Percentiles rank a stretch among this genome's conserved stretches.
phyloP scores from a whole-genome alignment of 2,329 filamentous ascomycete species.

The Cytospora piceae region DNA sequence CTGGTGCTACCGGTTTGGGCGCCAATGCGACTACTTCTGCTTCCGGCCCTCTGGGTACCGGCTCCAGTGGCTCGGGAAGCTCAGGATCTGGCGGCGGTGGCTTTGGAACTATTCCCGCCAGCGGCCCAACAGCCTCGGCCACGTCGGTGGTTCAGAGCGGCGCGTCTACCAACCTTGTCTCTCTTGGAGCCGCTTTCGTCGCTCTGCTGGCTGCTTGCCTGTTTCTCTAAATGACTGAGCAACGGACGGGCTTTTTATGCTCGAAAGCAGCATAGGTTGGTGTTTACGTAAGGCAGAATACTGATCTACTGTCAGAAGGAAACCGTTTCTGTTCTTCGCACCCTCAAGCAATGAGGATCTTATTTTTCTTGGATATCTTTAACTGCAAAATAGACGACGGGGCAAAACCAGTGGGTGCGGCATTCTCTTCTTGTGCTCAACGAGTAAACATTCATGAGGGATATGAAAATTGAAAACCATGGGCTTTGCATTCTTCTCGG shows the following conservation, averaged over 20 bases:
- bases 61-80: constrained; percentile 13
- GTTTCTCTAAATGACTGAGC: background rate
- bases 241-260: background rate
- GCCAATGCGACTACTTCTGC: constrained; percentile 8
- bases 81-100: constrained; percentile 22
- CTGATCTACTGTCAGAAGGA: background rate
- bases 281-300: background rate
- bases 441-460: background rate
- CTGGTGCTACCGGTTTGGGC: background rate
- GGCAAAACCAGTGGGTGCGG: background rate
- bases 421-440: background rate
- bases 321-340: background rate
- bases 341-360: background rate
- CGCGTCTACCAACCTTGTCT: constrained; percentile 11
- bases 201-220: constrained; percentile 14
- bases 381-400: background rate
- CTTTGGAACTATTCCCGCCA: constrained; percentile 12
- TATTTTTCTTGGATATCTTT: background rate
- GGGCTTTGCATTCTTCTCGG: background rate
- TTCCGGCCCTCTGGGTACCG: constrained; percentile 18
- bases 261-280: background rate
- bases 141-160: constrained; percentile 14
- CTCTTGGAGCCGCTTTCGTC: constrained; percentile 19
- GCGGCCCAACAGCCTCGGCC: constrained; percentile 10
- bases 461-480: background rate